Evolutionary conservation across 129 eudicot genomes (phyloP), one percentile per base, ranked within the genome.

Genomic region (Mikania micrantha): DNA sequence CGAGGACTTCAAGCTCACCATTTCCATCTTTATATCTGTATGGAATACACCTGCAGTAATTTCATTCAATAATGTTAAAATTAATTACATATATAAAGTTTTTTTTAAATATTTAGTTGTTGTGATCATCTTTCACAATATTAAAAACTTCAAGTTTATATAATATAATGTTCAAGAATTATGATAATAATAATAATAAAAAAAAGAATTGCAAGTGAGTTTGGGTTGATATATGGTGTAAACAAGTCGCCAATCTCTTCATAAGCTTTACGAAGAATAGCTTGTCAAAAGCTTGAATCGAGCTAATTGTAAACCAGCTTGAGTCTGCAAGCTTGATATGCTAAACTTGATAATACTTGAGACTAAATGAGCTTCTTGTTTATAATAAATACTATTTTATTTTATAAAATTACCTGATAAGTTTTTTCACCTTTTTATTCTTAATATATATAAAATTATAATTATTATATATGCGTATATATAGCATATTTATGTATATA

Each of bases 31-130:
- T 85, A 64, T 74, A 90, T 53, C 90, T 74, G 64, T 90, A 90
- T 5, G 96, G 96, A 64, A 90, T 86, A 60, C 94, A 86, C 63
- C 96, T 90, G 83, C 79, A 84, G 34, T 54, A 36, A 63, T 49
- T 16, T 20, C 19, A 24, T 9, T 53, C 13, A 39, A 17, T 15
- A 38, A 16, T 22, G 9, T 10, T 9, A 67, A 74, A 20, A 17
- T 57, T n/a, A n/a, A n/a, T n/a, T n/a, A n/a, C n/a, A n/a, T 38
- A 15, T 5, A 54, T 38, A 9, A 24, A 35, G 21, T 3, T 28
- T 2, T 29, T 57, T 2, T 27, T 15, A 57, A 28, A 15, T 57
- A 12, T 25, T 12, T 29, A 15, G n/a, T n/a, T n/a, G 39, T 57
- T 27, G 16, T 25, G 25, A 9, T 24, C 39, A 27, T 27, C 21